phyloP scores from a whole-genome alignment of 306 rosid species.

The Begonia peltatifolia region DNA sequence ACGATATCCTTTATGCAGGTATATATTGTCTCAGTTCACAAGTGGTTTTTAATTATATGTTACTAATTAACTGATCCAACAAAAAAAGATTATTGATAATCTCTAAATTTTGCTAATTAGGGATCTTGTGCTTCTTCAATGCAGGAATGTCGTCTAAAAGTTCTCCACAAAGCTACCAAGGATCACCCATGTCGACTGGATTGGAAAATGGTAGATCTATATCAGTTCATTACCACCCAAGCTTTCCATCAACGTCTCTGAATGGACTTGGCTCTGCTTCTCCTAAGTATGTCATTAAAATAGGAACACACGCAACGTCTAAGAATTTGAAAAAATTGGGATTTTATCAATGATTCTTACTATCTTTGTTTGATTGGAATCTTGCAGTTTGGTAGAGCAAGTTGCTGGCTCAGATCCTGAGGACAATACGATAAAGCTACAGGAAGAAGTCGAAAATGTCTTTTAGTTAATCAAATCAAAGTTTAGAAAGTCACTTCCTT shows the following conservation, averaged over 20 bases:
- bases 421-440: slow-evolving; percentile 21
- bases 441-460: slow-evolving; percentile 6
- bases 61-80: too few species aligned
- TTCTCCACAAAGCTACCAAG: slow-evolving; percentile 30
- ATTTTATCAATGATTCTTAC: neutral
- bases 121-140: slow-evolving; percentile 1
- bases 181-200: slow-evolving; percentile 41
- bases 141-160: slow-evolving; percentile 56
- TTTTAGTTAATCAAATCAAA: slow-evolving; percentile 1
- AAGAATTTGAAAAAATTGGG: too few species aligned
- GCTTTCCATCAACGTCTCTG: slow-evolving; percentile 29
- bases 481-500: slow-evolving; percentile 8
- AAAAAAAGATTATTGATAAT: neutral
- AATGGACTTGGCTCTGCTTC: slow-evolving; percentile 38
- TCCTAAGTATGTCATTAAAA: slow-evolving; percentile 36
- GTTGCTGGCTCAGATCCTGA: slow-evolving; percentile 32
- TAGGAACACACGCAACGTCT: too few species aligned
- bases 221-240: slow-evolving; percentile 36
- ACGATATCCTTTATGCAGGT: too few species aligned
- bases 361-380: neutral
- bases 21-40: too few species aligned
- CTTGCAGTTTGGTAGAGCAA: slow-evolving; percentile 51
- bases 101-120: neutral
- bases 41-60: too few species aligned
- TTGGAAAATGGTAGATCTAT: slow-evolving; percentile 22